These are phyloP conservation scores for Fistulifera pelliculosa DNA, from an alignment of 108 stramenopile species.

Conservation along the genomic window DNA sequence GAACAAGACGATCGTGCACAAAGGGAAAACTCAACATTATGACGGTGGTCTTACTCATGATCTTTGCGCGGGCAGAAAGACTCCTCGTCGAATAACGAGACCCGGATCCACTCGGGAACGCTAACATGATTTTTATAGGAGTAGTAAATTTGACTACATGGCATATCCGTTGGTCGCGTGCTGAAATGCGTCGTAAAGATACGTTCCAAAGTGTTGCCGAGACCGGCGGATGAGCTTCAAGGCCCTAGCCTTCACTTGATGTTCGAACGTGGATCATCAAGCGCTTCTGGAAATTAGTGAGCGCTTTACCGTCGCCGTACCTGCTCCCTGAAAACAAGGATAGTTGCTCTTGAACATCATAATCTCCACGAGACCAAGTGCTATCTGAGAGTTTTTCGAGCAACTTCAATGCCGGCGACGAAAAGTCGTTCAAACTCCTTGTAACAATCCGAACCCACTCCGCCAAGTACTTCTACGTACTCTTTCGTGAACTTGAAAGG, in stretches of 20 bases:
- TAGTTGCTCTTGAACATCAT: slow-evolving; percentile 95
- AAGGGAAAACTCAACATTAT: too few relatives aligned
- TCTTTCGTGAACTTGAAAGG: slow-evolving; percentile 97
- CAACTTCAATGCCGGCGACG: slow-evolving; percentile 74
- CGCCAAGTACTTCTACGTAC: slow-evolving; percentile 94
- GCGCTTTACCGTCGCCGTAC: slow-evolving; percentile 66
- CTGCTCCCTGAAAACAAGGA: slow-evolving; percentile 84
- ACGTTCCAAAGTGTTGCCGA: slow-evolving; percentile 53
- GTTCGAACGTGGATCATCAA: slow-evolving; percentile 73
- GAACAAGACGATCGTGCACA: too few relatives aligned
- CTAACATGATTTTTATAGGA: too few relatives aligned
- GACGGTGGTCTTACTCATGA: too few relatives aligned
- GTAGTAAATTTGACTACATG: too few relatives aligned
- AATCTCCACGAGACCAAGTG: slow-evolving; percentile 91
- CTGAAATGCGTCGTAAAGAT: slow-evolving; percentile 54
- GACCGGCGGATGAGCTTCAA: slow-evolving; percentile 48
- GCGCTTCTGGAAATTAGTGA: slow-evolving; percentile 68
- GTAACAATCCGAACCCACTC: slow-evolving; percentile 52
- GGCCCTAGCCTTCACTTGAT: slow-evolving; percentile 53
- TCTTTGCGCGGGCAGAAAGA: too few relatives aligned
- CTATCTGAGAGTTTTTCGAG: slow-evolving; percentile 72
- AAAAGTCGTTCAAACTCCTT: slow-evolving; percentile 77
- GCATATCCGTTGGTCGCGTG: slow-evolving; percentile 50
- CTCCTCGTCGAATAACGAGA: too few relatives aligned
- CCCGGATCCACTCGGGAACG: too few relatives aligned